Evolutionary conservation across 352 stramenopile genomes (phyloP).

Genomic region (Hyaloperonospora brassicae): DNA sequence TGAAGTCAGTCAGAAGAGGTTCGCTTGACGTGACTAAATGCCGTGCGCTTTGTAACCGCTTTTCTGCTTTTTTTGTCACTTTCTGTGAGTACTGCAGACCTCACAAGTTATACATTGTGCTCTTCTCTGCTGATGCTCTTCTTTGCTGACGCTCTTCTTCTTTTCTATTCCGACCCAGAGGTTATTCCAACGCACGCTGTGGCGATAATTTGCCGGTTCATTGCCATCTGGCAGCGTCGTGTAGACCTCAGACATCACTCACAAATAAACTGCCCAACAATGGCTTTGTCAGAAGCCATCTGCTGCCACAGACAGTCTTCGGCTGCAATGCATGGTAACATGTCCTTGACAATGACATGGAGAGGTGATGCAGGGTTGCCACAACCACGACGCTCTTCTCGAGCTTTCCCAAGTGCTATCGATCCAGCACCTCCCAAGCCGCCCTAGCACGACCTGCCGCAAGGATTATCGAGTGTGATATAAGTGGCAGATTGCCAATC

Average conservation of each 20-base stretch:
- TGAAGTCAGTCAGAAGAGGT: too few species aligned
- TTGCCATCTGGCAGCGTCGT: slow-evolving; percentile 30
- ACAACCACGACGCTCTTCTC: slow-evolving; percentile 84
- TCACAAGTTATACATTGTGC: too few species aligned
- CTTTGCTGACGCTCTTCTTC: too few species aligned
- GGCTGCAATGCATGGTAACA: slow-evolving; percentile 37
- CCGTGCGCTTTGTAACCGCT: too few species aligned
- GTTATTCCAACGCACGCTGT: slow-evolving; percentile 25
- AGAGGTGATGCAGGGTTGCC: slow-evolving; percentile 28
- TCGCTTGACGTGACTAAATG: too few species aligned
- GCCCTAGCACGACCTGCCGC: slow-evolving; percentile 59
- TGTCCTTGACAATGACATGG: slow-evolving; percentile 45
- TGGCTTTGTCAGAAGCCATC: slow-evolving; percentile 33
- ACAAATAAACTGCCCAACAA: slow-evolving; percentile 65
- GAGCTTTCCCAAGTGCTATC: slow-evolving; percentile 70
- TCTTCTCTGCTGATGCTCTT: too few species aligned
- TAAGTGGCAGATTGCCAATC: slow-evolving; percentile 66
- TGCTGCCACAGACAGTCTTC: slow-evolving; percentile 24
- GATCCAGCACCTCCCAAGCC: slow-evolving; percentile 69
- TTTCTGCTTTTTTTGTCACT: too few species aligned
- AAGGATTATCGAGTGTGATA: slow-evolving; percentile 68
- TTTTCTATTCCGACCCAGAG: neutral
- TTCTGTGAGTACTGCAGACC: too few species aligned
- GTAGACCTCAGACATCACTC: slow-evolving; percentile 45
- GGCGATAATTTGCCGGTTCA: slow-evolving; percentile 1